Base-by-base conservation (phyloP, 2,329 filamentous ascomycete genomes). In the Graphilbum sp. region DNA sequence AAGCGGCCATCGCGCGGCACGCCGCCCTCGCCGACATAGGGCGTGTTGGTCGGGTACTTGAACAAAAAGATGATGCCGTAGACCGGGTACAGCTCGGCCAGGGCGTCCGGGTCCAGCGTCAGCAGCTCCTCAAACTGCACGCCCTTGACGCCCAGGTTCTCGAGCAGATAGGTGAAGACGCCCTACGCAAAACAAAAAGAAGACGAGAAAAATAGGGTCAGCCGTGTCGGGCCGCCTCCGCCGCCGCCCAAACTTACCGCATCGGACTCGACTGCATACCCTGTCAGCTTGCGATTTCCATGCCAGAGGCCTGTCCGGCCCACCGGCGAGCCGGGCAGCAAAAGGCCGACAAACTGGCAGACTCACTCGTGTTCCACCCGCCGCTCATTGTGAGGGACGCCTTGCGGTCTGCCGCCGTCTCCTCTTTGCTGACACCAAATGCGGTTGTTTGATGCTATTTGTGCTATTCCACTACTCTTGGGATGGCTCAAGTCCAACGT, bases 61-160 rank as follows among this genome's bases (percentile, higher is more conserved):
- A 98, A 98, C 57, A 98, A 83, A 61, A 98, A 98, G 53, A 98
- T 95, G 48, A 98, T 85, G 52, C 90, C 90, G 62, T 94, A 92
- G 38, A 94, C 69, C 16, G 83, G 81, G 49, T 79, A 76, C 25
- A 86, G 70, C 46, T 76, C 63, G 32, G 72, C 68, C 12, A 92
- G 69, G 41, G 72, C 70, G 37, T 83, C 74, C 7, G 84, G 66
- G 49, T 96, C 88, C 46, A 98, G 76, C 1, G 83, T 80, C 41
- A 95, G 74, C 46, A 98, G 76, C 63, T 98, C 90, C 63, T 96
- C 90, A 55, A 95, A 96, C 59, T 98, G 90, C 3, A 96, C 85
- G 54, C 84, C 76, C 57, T 87, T 81, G 50, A 93, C 87, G 36
- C 90, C 90, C 45, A 98, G 79, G 51, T 69, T 72, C 48, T 95